Evolutionary conservation across 2,329 filamentous ascomycete genomes (phyloP).

Genomic region (Alternaria sp.): DNA sequence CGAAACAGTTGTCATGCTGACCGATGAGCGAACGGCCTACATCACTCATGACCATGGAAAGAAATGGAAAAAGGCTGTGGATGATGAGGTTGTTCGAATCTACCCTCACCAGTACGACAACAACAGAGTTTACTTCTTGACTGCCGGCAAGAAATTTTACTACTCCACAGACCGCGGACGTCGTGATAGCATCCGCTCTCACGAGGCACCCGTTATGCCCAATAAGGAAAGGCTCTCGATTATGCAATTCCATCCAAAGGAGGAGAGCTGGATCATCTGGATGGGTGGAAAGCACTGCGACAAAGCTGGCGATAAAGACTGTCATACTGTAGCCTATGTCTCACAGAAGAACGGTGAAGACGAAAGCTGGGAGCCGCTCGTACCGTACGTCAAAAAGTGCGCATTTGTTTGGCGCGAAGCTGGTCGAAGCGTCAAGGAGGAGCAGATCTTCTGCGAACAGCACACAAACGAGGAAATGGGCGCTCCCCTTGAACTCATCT

Average conservation of each 20-base stretch:
- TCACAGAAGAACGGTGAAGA: conserved; percentile 79
- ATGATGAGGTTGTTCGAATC: conserved; percentile 74
- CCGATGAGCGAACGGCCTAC: conserved; percentile 68
- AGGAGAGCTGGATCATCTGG: conserved; percentile 89
- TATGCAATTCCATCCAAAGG: conserved; percentile 81
- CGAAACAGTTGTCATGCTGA: conserved; percentile 76
- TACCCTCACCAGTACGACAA: conserved; percentile 82
- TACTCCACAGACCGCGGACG: conserved; percentile 82
- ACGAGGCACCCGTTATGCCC: conserved; percentile 73
- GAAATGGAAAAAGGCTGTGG: conserved; percentile 78
- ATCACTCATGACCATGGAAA: conserved; percentile 89
- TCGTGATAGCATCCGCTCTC: conserved; percentile 71
- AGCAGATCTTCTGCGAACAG: conserved; percentile 72
- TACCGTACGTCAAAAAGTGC: conserved; percentile 80
- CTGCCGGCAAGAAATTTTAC: conserved; percentile 70
- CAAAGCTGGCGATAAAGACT: conserved; percentile 61
- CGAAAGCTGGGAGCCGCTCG: conserved; percentile 73
- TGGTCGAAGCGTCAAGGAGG: conserved; percentile 63
- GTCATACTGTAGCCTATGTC: conserved; percentile 77
- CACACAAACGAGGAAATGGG: conserved; percentile 69
- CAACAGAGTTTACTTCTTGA: conserved; percentile 88
- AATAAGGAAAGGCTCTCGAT: conserved; percentile 63
- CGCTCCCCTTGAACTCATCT: conserved; percentile 74
- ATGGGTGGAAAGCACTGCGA: conserved; percentile 76
- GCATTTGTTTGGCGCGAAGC: conserved; percentile 80